These are phyloP conservation scores for Arthroderma uncinatum DNA, from an alignment of 2,329 filamentous ascomycete genomes.

Conservation along the genomic window DNA sequence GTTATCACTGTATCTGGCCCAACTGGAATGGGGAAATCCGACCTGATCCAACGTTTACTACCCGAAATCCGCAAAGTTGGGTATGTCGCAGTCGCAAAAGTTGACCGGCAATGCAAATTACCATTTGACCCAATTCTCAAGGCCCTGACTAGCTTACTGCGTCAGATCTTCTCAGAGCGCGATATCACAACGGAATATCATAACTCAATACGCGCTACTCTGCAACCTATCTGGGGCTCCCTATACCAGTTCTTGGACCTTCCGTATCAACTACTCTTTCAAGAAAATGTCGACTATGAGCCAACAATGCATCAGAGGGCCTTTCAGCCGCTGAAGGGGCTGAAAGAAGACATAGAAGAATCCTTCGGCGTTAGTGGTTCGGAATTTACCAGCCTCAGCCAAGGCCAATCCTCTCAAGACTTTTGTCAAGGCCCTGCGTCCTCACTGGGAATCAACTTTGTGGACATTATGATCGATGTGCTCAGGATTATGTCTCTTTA, in stretches of 20 bases:
- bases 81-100: constrained; percentile 50
- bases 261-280: constrained; percentile 52
- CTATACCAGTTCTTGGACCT: constrained; percentile 49
- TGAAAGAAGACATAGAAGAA: constrained; percentile 24
- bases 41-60: constrained; percentile 49
- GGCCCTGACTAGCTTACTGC: constrained; percentile 50
- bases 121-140: constrained; percentile 52
- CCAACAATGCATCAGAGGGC: constrained; percentile 19
- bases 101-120: constrained; percentile 48
- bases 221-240: constrained; percentile 48
- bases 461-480: constrained; percentile 81
- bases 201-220: constrained; percentile 44
- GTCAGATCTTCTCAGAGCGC: constrained; percentile 54
- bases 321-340: constrained; percentile 20
- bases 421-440: constrained; percentile 19
- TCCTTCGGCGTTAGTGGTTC: constrained; percentile 23
- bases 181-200: constrained; percentile 53
- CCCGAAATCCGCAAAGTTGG: constrained; percentile 46
- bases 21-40: constrained; percentile 50
- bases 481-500: constrained; percentile 68
- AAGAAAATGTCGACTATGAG: constrained; percentile 27
- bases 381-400: constrained; percentile 25
- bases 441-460: constrained; percentile 54
- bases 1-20: constrained; percentile 47
- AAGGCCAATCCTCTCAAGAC: constrained; percentile 28